Evolutionary conservation across 805 yeast species (phyloP), one percentile per base, ranked within the genome.

Genomic region (Metschnikowia dekortorum): DNA sequence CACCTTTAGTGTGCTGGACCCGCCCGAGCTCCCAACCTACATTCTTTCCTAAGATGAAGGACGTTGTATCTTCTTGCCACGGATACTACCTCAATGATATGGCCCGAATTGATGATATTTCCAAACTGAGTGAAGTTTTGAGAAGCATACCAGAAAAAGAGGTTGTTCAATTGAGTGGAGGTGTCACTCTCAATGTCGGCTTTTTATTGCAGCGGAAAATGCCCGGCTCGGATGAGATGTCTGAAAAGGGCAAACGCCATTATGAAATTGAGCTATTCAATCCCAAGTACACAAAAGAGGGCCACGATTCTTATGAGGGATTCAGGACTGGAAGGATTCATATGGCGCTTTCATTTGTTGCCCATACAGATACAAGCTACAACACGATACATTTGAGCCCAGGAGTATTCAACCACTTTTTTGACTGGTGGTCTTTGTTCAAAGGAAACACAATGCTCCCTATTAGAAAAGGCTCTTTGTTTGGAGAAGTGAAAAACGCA

Each of bases 361-460:
- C 78, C 1, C 63, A 70, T 44, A 63, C 62, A 14, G 68, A 62
- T 1, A 52, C 62, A 4, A 70, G 75, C 9, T 83, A 83, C 58
- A 92, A 91, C 67, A 75, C 90, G 1, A 76, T 87, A 41, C 96
- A 91, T 62, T 68, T 92, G 47, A 76, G 90, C 2, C 96, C 97
- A 1, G 72, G 71, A 4, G 78, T 84, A 0, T 74, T 92, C 56
- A 63, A 69, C 7, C 86, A 83, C 52, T 90, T 94, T 69, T 83
- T 82, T 60, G 62, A 66, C 4, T 94, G 98, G 98, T 91, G 97
- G 96, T 68, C 69, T 33, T 77, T 87, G 56, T 92, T 92, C 66
- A 79, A 85, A n/a, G 85, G 92, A 28, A 83, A 85, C 49, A 75
- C 86, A 57, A 82, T 89, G 47, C 71, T 91, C 18, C 96, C 98